Conservation (phyloP, 306 rosid species). For the Gillenia trifoliata region DNA sequence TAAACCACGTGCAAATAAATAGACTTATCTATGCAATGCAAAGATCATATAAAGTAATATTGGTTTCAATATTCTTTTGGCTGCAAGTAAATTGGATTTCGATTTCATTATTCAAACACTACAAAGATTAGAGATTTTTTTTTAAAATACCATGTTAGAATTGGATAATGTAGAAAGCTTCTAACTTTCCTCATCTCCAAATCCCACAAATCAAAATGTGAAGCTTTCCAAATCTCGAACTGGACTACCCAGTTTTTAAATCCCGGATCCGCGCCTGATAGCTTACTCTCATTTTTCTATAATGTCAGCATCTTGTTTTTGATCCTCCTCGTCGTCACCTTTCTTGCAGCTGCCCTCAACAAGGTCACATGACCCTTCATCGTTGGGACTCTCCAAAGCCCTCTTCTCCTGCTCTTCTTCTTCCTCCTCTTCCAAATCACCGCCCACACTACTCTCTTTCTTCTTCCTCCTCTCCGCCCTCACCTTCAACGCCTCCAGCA, state of each 20-base stretch:
- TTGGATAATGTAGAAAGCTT: constrained; percentile 13
- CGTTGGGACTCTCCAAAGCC: constrained; percentile 77
- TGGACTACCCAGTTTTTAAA: not conserved
- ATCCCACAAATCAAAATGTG: constrained; percentile 6
- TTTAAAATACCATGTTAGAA: constrained; percentile 28
- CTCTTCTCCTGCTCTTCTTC: constrained; percentile 90
- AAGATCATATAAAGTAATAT: constrained; percentile 1
- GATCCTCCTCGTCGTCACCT: constrained; percentile 32
- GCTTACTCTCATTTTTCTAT: constrained; percentile 13
- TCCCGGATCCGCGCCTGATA: no score
- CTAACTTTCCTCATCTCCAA: not conserved
- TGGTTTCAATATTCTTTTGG: not conserved
- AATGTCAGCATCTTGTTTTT: constrained; percentile 15
- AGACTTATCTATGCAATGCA: constrained; percentile 16
- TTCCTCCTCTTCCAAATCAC: constrained; percentile 17
- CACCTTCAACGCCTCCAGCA: constrained; percentile 54
- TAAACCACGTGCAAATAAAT: constrained; percentile 24
- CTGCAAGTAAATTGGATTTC: not conserved
- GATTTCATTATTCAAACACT: constrained; percentile 19
- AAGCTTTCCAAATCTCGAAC: not conserved
- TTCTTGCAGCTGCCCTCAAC: constrained; percentile 43
- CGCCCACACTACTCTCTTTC: not conserved
- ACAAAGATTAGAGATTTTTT: constrained; percentile 4
- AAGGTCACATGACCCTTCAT: constrained; percentile 37
- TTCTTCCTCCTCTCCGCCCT: constrained; percentile 48